Base-by-base conservation (phyloP, 2,329 filamentous ascomycete genomes). In the Bipolaris gigantea region DNA sequence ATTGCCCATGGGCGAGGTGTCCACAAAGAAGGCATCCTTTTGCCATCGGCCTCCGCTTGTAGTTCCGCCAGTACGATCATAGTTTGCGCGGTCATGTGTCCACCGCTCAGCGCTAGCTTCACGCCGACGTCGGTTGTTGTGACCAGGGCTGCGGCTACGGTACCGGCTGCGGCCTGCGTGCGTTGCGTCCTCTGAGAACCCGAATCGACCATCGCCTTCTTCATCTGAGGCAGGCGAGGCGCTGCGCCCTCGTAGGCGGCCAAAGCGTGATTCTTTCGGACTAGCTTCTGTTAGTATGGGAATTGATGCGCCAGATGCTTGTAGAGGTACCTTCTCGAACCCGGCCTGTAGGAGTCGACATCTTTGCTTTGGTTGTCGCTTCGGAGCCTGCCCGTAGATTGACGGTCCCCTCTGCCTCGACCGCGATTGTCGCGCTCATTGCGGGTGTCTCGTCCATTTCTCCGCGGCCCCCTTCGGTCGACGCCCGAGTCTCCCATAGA, bases 401-500 rank as follows among this genome's bases (percentile, higher is more conserved):
- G 52, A 42, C 53, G 51, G 39, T 53, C 44, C 34, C 50, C 35
- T 48, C 60, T 57, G 36, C 56, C 61, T n/a, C 62, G 54, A 15
- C 59, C 59, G 18, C 61, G 56, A 1, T 46, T 55, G 44, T 64
- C 58, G 4, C 60, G 59, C 35, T 55, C 46, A 32, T 65, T 59
- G 43, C 63, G 56, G 25, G 43, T 55, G 47, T 65, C 58, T 27
- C 57, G 59, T 47, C 60, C 60, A 40, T 67, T 62, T 21, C 64
- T 63, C 35, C 60, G 60, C 38, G 65, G 60, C 41, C 67, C 63
- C 44, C 65, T 57, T 41, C 60, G 59, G 10, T 70, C 64, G 23
- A 57, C 60, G 9, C 63, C 62, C 7, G 64, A 62, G 65, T 96
- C 91, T 73, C 95, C 96, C 79, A 96, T 88, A 66, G 84, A 89